These are phyloP conservation scores for Penicillium ochrochloron DNA, from an alignment of 495 filamentous ascomycete genomes.

Conservation along the genomic window DNA sequence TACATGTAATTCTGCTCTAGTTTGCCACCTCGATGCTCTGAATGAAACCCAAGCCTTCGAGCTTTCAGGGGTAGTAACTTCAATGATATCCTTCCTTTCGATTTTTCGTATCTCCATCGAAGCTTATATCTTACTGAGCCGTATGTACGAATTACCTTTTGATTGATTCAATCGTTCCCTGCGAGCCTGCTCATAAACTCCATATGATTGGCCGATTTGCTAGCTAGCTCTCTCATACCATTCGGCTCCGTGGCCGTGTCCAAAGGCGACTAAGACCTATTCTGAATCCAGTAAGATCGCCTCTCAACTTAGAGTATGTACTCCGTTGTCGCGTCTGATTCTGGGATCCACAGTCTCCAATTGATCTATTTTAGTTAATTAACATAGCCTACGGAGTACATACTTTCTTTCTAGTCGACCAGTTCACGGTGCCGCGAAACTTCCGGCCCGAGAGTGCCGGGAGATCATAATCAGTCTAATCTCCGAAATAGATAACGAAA, in stretches of 20 bases:
- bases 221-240: neutral
- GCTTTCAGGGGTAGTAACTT: neutral
- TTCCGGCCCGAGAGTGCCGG: neutral
- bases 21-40: neutral
- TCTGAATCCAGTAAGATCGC: neutral
- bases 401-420: too few relatives aligned
- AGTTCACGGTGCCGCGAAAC: neutral
- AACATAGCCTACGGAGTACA: too few relatives aligned
- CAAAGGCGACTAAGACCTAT: neutral
- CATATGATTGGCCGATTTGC: neutral
- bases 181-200: too few relatives aligned
- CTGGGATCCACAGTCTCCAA: neutral
- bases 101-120: too few relatives aligned
- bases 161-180: too few relatives aligned
- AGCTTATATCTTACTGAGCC: too few relatives aligned
- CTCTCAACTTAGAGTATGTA: neutral
- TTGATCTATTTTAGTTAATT: neutral
- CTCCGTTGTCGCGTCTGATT: neutral
- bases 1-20: neutral
- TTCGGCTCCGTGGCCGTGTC: neutral
- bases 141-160: too few relatives aligned
- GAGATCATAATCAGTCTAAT: neutral
- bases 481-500: neutral
- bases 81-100: neutral
- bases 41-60: neutral